Percentiles rank a stretch among this genome's conserved stretches.
phyloP scores from a whole-genome alignment of 805 yeast genomes.

The Lachancea lanzarotensis region DNA sequence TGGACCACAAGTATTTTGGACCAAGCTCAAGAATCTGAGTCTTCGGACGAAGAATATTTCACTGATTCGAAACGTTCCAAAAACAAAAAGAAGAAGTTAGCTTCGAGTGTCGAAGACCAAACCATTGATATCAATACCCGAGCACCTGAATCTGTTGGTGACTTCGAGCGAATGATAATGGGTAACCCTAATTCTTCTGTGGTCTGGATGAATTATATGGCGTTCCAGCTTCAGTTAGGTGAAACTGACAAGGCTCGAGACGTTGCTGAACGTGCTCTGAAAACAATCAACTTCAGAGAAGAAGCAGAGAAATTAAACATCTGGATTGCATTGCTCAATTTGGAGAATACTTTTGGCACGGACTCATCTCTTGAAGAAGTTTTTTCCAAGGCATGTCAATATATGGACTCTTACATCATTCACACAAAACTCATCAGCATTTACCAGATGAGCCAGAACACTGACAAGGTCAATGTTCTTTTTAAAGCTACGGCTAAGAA shows the following conservation, averaged over 20 bases:
- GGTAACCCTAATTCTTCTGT: conserved; percentile 93
- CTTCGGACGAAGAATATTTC: conserved; percentile 51
- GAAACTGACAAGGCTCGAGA: conserved; percentile 93
- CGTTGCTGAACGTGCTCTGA: conserved; percentile 85
- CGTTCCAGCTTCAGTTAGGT: conserved; percentile 90
- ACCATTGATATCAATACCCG: conserved; percentile 79
- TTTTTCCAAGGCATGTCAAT: conserved; percentile 80
- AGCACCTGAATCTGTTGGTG: conserved; percentile 86
- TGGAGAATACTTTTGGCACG: conserved; percentile 91
- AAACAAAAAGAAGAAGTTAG: conserved; percentile 40
- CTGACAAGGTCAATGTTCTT: conserved; percentile 59
- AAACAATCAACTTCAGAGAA: conserved; percentile 82
- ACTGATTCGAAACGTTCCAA: conserved; percentile 39
- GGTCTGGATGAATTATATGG: conserved; percentile 97
- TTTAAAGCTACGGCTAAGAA: conserved; percentile 67
- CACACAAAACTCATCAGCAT: conserved; percentile 75
- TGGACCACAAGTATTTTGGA: conserved; percentile 92
- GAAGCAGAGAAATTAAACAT: conserved; percentile 89
- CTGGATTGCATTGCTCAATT: conserved; percentile 91
- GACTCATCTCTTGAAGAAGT: conserved; percentile 72
- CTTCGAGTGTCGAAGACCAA: conserved; percentile 56
- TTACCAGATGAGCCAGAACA: conserved; percentile 66
- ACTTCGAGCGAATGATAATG: conserved; percentile 84
- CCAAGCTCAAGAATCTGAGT: conserved; percentile 58
- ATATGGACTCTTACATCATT: conserved; percentile 81